A percentile compares a stretch with the other conserved stretches of the same genome.
These are phyloP conservation scores for Aspergillus calidoustus DNA, from an alignment of 2,329 filamentous ascomycete species.

Conservation along the genomic window DNA sequence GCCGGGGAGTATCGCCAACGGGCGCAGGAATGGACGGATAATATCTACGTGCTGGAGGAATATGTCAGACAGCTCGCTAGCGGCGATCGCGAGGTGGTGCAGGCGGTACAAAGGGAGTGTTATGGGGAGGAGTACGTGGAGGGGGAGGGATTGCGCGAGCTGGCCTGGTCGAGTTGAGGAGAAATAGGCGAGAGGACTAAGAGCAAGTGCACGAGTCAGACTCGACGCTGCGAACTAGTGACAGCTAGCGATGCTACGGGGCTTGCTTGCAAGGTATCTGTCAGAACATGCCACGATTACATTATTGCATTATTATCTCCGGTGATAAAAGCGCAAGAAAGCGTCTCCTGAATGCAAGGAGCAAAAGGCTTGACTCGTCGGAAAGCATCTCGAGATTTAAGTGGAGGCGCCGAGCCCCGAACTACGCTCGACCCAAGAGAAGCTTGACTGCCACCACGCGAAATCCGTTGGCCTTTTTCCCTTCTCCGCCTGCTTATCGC, in stretches of 20 bases:
- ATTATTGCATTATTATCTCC: not conserved
- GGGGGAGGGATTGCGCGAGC: slow-evolving; percentile 54
- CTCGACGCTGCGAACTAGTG: not conserved
- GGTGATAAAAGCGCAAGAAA: not conserved
- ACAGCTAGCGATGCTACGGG: not conserved
- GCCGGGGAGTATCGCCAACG: slow-evolving; percentile 28
- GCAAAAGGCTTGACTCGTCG: not conserved
- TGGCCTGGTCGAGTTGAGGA: slow-evolving; percentile 22
- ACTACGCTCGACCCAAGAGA: slow-evolving; percentile 33
- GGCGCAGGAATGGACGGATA: slow-evolving; percentile 49
- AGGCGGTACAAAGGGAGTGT: slow-evolving; percentile 48
- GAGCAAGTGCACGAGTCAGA: slow-evolving; percentile 1
- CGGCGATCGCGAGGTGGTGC: slow-evolving; percentile 51
- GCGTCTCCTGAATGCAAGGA: not conserved
- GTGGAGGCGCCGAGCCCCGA: slow-evolving; percentile 27
- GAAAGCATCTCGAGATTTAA: slow-evolving; percentile 5
- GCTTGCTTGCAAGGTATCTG: not conserved
- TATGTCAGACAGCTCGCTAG: slow-evolving; percentile 44
- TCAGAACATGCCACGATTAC: not conserved
- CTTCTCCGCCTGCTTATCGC: slow-evolving; percentile 36
- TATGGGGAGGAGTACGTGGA: slow-evolving; percentile 63
- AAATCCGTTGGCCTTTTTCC: slow-evolving; percentile 28
- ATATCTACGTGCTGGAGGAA: slow-evolving; percentile 49
- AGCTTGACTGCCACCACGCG: slow-evolving; percentile 39
- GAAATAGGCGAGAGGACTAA: not conserved